Evolutionary conservation across 495 filamentous ascomycete species (phyloP).

Genomic region (Cenococcum geophilum): DNA sequence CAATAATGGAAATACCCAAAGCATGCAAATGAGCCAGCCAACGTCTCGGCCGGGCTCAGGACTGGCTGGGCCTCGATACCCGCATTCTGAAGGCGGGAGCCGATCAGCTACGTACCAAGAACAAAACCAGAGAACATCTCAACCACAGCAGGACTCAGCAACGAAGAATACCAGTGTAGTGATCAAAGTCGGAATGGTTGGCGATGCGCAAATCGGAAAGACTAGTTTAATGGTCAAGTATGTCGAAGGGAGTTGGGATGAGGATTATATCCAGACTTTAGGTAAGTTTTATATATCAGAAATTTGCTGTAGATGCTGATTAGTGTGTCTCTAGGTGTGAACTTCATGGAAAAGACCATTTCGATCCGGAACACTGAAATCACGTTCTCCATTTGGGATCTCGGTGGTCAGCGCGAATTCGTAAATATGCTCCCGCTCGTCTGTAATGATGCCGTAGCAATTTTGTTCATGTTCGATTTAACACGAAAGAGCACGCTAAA

Average conservation of each 20-base stretch:
- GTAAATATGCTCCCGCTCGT: constrained; percentile 99
- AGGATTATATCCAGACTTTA: constrained; percentile 98
- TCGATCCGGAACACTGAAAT: constrained; percentile 99
- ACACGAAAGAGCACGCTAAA: constrained; percentile 97
- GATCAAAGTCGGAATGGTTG: constrained; percentile 99
- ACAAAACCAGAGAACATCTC: constrained; percentile 29
- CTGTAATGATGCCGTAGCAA: constrained; percentile 97
- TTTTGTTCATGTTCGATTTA: constrained; percentile 98
- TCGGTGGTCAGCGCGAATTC: constrained; percentile 95
- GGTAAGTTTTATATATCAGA: constrained; percentile 48
- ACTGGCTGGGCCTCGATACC: constrained; percentile 9
- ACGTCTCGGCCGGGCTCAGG: constrained; percentile 25
- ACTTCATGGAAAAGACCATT: constrained; percentile 99
- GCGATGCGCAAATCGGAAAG: constrained; percentile 98
- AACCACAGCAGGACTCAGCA: constrained; percentile 42
- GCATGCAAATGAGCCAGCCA: constrained; percentile 23
- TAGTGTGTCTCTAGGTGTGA: constrained; percentile 57
- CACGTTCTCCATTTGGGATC: constrained; percentile 98
- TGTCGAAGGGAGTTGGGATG: constrained; percentile 97
- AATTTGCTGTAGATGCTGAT: constrained; percentile 4
- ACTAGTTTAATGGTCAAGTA: constrained; percentile 99
- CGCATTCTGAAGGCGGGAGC: constrained; percentile 17
- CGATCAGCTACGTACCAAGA: constrained; percentile 31
- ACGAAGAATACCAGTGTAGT: constrained; percentile 78
- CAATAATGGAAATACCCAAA: constrained; percentile 30